These are phyloP conservation scores for Ilyonectria destructans DNA, from an alignment of 2,329 filamentous ascomycete genomes.

Conservation along the genomic window DNA sequence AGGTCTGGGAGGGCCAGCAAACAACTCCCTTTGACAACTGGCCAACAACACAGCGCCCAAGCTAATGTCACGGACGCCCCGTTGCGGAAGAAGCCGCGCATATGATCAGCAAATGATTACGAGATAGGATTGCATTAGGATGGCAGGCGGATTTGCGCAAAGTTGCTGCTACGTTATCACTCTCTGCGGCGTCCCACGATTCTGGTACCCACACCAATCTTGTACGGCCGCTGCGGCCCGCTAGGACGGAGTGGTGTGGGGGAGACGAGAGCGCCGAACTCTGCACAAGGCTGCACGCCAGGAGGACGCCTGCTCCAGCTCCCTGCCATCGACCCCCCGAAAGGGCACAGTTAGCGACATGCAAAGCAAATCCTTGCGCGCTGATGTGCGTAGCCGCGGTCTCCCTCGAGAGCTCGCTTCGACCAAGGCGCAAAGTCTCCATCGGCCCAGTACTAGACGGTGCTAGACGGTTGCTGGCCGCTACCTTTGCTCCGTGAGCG, in stretches of 20 bases:
- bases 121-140: constrained; percentile 37
- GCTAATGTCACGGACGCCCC: constrained; percentile 11
- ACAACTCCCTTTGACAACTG: constrained; percentile 12
- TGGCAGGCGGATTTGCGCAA: constrained; percentile 31
- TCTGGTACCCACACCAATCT: constrained; percentile 40
- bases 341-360: constrained; percentile 23
- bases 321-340: constrained; percentile 26
- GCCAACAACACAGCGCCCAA: constrained; percentile 7
- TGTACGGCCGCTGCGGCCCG: constrained; percentile 48
- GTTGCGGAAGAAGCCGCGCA: constrained; percentile 28
- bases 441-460: background rate
- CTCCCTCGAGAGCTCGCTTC: constrained; percentile 21
- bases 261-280: constrained; percentile 35
- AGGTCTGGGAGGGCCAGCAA: constrained; percentile 2
- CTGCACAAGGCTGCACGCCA: constrained; percentile 39
- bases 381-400: constrained; percentile 35
- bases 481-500: constrained; percentile 22
- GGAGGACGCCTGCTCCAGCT: constrained; percentile 37
- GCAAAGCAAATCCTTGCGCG: constrained; percentile 28
- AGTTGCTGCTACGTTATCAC: constrained; percentile 36
- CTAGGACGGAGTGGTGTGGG: constrained; percentile 46
- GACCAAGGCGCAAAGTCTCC: constrained; percentile 1
- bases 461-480: constrained; percentile 8
- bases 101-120: constrained; percentile 42
- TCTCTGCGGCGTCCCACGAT: constrained; percentile 30